phyloP scores from a whole-genome alignment of 2,329 filamentous ascomycete species.

The Xylariaceae sp. region DNA sequence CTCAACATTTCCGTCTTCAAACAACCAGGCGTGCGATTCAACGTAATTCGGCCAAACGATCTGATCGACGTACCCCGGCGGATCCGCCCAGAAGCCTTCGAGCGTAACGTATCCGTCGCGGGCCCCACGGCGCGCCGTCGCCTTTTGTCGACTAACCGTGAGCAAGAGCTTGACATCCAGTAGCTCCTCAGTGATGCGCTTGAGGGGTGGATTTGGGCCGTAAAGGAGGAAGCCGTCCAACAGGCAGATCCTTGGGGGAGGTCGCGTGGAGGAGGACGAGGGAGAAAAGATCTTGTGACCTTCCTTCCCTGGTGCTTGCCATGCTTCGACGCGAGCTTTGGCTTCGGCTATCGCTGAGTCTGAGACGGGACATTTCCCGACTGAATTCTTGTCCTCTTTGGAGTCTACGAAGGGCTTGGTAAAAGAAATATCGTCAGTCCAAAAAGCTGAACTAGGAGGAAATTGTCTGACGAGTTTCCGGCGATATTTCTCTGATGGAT shows the following conservation, averaged over 20 bases:
- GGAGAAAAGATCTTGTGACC: slow-evolving; percentile 32
- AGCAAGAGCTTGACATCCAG: slow-evolving; percentile 79
- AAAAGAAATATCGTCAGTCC: too few relatives aligned
- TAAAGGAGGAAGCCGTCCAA: slow-evolving; percentile 90
- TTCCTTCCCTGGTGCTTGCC: slow-evolving; percentile 42
- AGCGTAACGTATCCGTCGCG: slow-evolving; percentile 74
- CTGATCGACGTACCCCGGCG: slow-evolving; percentile 87
- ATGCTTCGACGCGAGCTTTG: slow-evolving; percentile 44
- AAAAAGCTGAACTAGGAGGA: too few relatives aligned
- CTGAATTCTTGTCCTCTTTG: slow-evolving; percentile 61
- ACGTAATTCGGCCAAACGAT: slow-evolving; percentile 97
- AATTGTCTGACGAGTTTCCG: too few relatives aligned
- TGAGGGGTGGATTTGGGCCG: slow-evolving; percentile 39
- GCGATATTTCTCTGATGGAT: too few relatives aligned
- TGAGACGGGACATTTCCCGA: slow-evolving; percentile 52
- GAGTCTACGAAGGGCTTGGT: slow-evolving; percentile 46
- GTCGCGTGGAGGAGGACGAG: slow-evolving; percentile 21
- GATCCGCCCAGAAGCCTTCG: slow-evolving; percentile 93
- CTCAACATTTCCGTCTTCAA: slow-evolving; percentile 65
- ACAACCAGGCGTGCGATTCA: slow-evolving; percentile 74
- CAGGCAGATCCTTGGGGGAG: slow-evolving; percentile 56
- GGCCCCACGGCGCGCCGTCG: slow-evolving; percentile 62
- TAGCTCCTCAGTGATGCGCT: slow-evolving; percentile 45
- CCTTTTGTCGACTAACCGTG: slow-evolving; percentile 60
- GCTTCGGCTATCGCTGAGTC: slow-evolving; percentile 43